Evolutionary conservation across 371 early-diverging fungal genomes (phyloP).

Genomic region (Rhizomucor pusillus): DNA sequence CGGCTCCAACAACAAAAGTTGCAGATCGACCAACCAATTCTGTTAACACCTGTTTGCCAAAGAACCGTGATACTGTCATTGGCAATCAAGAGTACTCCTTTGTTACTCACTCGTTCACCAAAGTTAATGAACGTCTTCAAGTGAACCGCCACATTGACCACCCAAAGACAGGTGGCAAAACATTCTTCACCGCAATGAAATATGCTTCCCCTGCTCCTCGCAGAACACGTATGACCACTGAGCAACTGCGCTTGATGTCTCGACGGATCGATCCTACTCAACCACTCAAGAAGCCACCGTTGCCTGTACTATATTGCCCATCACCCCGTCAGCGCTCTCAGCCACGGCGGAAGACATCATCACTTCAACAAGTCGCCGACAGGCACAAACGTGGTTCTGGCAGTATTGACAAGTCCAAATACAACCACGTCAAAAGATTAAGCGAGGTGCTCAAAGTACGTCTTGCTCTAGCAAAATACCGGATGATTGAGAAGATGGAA

Average conservation of each 20-base stretch:
- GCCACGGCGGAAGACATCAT: not conserved
- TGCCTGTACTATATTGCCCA: conserved; percentile 21
- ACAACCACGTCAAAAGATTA: conserved; percentile 16
- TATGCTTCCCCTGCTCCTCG: too few relatives aligned
- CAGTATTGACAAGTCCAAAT: conserved; percentile 7
- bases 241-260: conserved; percentile 35
- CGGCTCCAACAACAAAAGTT: too few relatives aligned
- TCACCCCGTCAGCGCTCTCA: conserved; percentile 9
- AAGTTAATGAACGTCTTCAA: not conserved
- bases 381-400: conserved; percentile 21
- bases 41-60: too few relatives aligned
- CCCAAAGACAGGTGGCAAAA: conserved; percentile 26
- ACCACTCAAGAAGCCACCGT: conserved; percentile 31
- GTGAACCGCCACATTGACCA: too few relatives aligned
- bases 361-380: too few relatives aligned
- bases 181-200: conserved; percentile 10
- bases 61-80: not conserved
- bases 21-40: too few relatives aligned
- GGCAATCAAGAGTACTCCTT: conserved; percentile 1
- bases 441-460: conserved; percentile 23
- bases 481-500: conserved; percentile 15
- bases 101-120: not conserved
- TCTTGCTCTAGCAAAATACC: conserved; percentile 21
- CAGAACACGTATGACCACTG: conserved; percentile 22
- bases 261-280: conserved; percentile 40